Conservation (phyloP, 139 green algal genomes). For the Closterium sp. region DNA sequence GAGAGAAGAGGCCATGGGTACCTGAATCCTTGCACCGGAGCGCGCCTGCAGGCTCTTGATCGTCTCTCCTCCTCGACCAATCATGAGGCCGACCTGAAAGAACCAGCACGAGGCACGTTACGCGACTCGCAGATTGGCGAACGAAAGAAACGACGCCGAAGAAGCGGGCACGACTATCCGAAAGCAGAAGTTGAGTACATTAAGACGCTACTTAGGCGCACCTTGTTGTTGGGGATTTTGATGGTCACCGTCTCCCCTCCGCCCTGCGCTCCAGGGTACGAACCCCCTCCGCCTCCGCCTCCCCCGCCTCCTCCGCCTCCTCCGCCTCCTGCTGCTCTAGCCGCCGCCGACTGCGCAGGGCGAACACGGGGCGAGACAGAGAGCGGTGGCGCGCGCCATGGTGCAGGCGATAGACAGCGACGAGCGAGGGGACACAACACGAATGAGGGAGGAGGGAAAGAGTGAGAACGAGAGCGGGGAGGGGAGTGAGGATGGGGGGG, state of each 20-base stretch:
- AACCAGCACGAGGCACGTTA: neutral
- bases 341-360: neutral
- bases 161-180: too few species aligned
- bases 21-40: slow-evolving; percentile 77
- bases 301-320: too few species aligned
- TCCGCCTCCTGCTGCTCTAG: neutral
- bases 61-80: slow-evolving; percentile 92
- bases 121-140: neutral
- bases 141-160: neutral
- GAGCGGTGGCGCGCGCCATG: too few species aligned
- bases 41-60: slow-evolving; percentile 90
- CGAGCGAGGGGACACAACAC: too few species aligned
- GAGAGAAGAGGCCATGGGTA: neutral
- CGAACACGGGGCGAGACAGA: neutral
- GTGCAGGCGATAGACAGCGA: too few species aligned
- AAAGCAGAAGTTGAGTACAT: neutral
- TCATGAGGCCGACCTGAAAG: slow-evolving; percentile 84
- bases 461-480: neutral
- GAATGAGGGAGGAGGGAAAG: neutral
- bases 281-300: neutral
- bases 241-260: slow-evolving; percentile 8
- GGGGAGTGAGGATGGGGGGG: neutral
- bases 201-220: slow-evolving; percentile 5
- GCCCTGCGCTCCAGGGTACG: neutral
- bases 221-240: slow-evolving; percentile 49